A percentile compares a stretch with the other conserved stretches of the same genome.
Evolutionary conservation across 2,329 filamentous ascomycete genomes (phyloP).

Genomic region (Berkeleyomyces basicola): DNA sequence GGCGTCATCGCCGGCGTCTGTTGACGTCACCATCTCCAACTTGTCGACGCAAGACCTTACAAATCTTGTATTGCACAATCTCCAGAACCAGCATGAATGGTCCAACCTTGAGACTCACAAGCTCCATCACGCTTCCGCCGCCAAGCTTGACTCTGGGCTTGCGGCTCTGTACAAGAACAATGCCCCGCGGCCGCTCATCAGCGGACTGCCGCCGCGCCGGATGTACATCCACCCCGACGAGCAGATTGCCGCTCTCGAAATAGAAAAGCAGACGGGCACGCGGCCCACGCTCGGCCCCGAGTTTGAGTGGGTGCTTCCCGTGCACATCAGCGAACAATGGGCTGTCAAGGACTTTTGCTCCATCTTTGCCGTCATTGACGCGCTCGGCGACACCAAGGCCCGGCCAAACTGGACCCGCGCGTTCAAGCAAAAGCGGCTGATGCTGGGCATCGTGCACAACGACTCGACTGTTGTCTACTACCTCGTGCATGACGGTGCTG

Average conservation of each 20-base stretch:
- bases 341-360: conserved; percentile 46
- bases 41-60: conserved; percentile 17
- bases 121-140: conserved; percentile 17
- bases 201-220: conserved; percentile 53
- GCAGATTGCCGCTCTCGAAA: conserved; percentile 55
- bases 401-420: conserved; percentile 25
- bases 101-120: conserved; percentile 38
- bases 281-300: conserved; percentile 35
- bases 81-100: conserved; percentile 64
- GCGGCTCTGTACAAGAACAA: conserved; percentile 1
- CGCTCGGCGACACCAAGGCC: conserved; percentile 17
- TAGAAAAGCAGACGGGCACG: conserved; percentile 32
- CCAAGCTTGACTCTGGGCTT: conserved; percentile 4
- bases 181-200: conserved; percentile 42
- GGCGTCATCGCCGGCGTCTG: not conserved
- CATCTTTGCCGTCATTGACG: conserved; percentile 48
- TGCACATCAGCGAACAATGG: conserved; percentile 58
- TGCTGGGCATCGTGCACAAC: conserved; percentile 60
- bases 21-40: conserved; percentile 1
- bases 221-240: conserved; percentile 72
- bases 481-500: conserved; percentile 69
- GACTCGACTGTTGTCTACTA: conserved; percentile 79
- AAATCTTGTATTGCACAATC: conserved; percentile 46
- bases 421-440: conserved; percentile 45
- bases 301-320: conserved; percentile 61